Conservation (phyloP, 2,329 filamentous ascomycete species). For the Stromatinia cepivora region DNA sequence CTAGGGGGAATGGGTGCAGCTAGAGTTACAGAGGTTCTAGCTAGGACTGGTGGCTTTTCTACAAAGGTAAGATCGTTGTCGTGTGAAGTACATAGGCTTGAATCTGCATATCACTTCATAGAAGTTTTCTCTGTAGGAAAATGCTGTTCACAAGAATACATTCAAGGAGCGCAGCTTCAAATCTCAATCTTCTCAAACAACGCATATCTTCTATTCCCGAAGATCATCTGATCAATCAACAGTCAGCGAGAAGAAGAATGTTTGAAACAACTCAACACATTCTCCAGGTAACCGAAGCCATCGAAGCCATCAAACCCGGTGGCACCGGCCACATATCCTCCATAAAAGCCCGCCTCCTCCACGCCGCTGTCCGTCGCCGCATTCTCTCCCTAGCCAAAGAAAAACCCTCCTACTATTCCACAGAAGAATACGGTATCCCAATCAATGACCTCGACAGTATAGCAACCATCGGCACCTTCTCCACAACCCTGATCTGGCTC, state of each 20-base stretch:
- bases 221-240: background rate
- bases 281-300: conserved; percentile 65
- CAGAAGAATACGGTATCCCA: conserved; percentile 60
- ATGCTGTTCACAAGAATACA: background rate
- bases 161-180: background rate
- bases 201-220: background rate
- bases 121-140: background rate
- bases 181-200: background rate
- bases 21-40: conserved; percentile 71
- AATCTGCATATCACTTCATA: no score
- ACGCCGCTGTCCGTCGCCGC: conserved; percentile 64
- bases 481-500: conserved; percentile 65
- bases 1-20: conserved; percentile 72
- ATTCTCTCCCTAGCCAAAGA: conserved; percentile 60
- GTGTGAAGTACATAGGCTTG: no score
- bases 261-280: conserved; percentile 77
- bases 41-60: conserved; percentile 72
- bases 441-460: conserved; percentile 77
- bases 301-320: conserved; percentile 66
- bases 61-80: conserved; percentile 44
- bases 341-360: conserved; percentile 67
- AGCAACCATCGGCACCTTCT: conserved; percentile 71
- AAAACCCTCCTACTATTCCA: conserved; percentile 62
- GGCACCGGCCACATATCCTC: conserved; percentile 65
- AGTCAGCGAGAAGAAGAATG: conserved; percentile 62